phyloP scores from a whole-genome alignment of 495 filamentous ascomycete species.

The Copromyces sp. region DNA sequence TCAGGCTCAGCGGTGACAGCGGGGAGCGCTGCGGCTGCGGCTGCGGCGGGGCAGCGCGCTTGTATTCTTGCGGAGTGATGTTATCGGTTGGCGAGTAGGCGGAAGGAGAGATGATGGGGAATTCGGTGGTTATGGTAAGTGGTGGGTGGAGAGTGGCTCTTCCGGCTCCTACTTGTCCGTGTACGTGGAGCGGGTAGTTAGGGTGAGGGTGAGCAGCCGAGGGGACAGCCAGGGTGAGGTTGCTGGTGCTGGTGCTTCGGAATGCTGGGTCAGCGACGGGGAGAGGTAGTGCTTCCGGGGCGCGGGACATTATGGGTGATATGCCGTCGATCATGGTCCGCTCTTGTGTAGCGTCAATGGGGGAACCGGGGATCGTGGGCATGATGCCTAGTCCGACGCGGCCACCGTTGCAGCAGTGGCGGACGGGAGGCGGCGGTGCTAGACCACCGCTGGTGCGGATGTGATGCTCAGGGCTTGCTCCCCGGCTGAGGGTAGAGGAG shows the following conservation, averaged over 20 bases:
- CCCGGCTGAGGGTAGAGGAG: constrained; percentile 5
- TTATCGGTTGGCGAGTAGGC: constrained; percentile 6
- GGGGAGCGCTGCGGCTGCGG: constrained; percentile 10
- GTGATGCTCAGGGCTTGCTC: background rate
- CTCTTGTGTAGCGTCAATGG: constrained; percentile 6
- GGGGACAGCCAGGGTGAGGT: background rate
- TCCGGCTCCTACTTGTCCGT: background rate
- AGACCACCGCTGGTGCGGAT: background rate
- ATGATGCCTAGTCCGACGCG: background rate
- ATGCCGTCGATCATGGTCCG: constrained; percentile 6
- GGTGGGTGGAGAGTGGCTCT: background rate
- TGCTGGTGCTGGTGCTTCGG: background rate
- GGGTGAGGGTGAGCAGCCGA: background rate
- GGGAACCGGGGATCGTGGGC: constrained; percentile 14
- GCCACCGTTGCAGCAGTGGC: background rate
- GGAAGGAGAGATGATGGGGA: background rate
- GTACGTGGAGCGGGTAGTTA: background rate
- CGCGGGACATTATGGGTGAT: constrained; percentile 17
- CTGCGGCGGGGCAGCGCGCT: constrained; percentile 8
- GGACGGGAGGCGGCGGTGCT: background rate
- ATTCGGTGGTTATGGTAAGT: background rate
- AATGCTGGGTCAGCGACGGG: background rate
- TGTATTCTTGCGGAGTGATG: constrained; percentile 16
- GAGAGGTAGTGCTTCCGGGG: background rate
- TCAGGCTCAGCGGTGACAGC: constrained; percentile 6